Conservation (phyloP, 148 eudicot genomes). For the Rhododendron kiyosumense region DNA sequence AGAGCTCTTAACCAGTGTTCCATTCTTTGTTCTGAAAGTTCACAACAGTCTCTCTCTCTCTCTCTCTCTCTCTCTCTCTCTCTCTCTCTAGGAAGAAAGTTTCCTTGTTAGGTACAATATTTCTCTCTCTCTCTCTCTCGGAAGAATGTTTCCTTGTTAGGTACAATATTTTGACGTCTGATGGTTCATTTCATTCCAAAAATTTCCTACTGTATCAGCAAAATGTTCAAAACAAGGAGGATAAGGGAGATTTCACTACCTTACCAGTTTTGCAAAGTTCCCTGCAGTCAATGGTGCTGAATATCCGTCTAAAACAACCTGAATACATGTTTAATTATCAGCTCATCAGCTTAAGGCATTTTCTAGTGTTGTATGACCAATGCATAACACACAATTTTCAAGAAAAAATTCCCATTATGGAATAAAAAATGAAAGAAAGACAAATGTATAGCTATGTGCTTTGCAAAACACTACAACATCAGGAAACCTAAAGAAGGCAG, state of each 20-base stretch:
- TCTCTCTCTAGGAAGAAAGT: background rate
- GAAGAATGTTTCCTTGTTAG: background rate
- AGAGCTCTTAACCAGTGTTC: background rate
- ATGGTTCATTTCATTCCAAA: background rate
- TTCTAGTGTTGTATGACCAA: background rate
- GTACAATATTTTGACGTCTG: background rate
- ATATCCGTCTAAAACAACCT: slow-evolving; percentile 62
- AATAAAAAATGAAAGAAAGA: background rate
- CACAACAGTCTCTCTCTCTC: background rate
- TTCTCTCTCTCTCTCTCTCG: no score
- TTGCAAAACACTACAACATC: background rate
- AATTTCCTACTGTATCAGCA: background rate
- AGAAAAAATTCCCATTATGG: background rate
- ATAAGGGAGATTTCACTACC: slow-evolving; percentile 52
- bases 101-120: background rate
- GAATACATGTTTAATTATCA: background rate
- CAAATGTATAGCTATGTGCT: background rate
- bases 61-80: background rate
- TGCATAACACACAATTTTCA: background rate
- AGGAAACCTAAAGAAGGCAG: background rate
- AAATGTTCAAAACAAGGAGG: slow-evolving; percentile 3
- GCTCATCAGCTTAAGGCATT: background rate
- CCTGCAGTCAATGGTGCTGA: slow-evolving; percentile 97
- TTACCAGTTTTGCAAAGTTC: slow-evolving; percentile 96
- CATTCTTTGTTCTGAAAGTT: background rate